These are phyloP conservation scores for Malassezia equina DNA, from an alignment of 1,284 basidiomycete genomes.

Conservation along the genomic window DNA sequence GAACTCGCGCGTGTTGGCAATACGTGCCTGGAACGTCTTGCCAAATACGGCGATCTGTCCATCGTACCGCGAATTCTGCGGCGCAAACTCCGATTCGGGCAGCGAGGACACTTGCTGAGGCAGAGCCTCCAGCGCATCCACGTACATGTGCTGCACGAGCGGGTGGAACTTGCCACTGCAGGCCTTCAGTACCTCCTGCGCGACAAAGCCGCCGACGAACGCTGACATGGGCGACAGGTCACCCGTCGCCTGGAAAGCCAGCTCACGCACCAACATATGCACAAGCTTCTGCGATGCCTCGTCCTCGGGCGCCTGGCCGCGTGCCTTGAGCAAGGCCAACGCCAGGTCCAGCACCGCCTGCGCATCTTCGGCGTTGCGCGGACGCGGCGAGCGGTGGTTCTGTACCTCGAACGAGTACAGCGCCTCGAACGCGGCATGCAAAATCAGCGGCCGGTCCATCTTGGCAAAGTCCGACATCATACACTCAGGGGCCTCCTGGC, in stretches of 20 bases:
- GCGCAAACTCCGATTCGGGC: slow-evolving; percentile 74
- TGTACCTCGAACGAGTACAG: slow-evolving; percentile 69
- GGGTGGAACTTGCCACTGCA: slow-evolving; percentile 98
- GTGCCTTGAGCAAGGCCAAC: slow-evolving; percentile 58
- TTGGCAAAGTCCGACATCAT: slow-evolving; percentile 97
- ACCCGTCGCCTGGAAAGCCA: slow-evolving; percentile 86
- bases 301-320: slow-evolving; percentile 58
- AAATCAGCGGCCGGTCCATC: slow-evolving; percentile 78
- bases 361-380: slow-evolving; percentile 76
- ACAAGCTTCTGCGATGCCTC: slow-evolving; percentile 55
- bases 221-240: slow-evolving; percentile 84
- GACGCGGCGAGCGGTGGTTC: slow-evolving; percentile 64
- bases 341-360: slow-evolving; percentile 62
- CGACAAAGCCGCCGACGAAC: slow-evolving; percentile 92
- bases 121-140: slow-evolving; percentile 86
- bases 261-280: slow-evolving; percentile 65
- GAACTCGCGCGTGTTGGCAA: slow-evolving; percentile 84
- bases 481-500: slow-evolving; percentile 69
- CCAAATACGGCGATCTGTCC: slow-evolving; percentile 94
- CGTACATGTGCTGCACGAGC: slow-evolving; percentile 88
- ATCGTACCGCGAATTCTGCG: slow-evolving; percentile 76
- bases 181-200: slow-evolving; percentile 94
- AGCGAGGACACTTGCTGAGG: slow-evolving; percentile 50
- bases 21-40: slow-evolving; percentile 80
- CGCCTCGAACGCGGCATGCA: slow-evolving; percentile 92